Conservation (phyloP, 2,329 filamentous ascomycete species). For the Phyllosticta citrichinensis region DNA sequence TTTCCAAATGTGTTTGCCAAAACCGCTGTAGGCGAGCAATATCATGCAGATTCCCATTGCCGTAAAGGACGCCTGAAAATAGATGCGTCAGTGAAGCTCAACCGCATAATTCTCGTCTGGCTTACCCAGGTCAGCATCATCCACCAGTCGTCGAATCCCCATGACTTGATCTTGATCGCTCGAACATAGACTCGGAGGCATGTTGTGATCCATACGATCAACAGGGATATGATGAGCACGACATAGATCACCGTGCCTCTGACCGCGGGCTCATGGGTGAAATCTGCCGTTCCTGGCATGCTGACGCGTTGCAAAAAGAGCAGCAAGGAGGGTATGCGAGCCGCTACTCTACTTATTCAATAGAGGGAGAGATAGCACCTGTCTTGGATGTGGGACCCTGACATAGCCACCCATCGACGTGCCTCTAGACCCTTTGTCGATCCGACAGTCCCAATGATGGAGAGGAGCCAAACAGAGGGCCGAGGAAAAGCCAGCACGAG, state of each 20-base stretch:
- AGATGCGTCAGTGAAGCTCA: neutral
- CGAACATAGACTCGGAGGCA: conserved; percentile 1
- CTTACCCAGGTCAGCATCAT: neutral
- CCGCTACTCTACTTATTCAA: neutral
- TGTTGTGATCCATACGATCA: neutral
- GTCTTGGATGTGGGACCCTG: neutral
- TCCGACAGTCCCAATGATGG: neutral
- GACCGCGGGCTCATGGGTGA: neutral
- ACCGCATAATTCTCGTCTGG: neutral
- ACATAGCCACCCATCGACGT: neutral
- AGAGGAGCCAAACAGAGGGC: neutral
- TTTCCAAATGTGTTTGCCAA: conserved; percentile 1
- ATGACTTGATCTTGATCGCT: neutral
- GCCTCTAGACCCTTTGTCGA: neutral
- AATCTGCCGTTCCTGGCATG: conserved; percentile 1
- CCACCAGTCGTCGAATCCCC: neutral
- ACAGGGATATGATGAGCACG: neutral
- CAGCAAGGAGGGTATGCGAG: neutral
- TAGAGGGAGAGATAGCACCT: neutral
- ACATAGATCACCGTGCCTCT: neutral
- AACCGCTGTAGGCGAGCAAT: neutral
- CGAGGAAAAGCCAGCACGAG: neutral
- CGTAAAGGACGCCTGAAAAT: neutral
- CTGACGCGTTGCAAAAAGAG: neutral
- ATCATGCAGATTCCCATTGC: neutral